Conservation (phyloP, 306 rosid species). For the Mimosa bimucronata region DNA sequence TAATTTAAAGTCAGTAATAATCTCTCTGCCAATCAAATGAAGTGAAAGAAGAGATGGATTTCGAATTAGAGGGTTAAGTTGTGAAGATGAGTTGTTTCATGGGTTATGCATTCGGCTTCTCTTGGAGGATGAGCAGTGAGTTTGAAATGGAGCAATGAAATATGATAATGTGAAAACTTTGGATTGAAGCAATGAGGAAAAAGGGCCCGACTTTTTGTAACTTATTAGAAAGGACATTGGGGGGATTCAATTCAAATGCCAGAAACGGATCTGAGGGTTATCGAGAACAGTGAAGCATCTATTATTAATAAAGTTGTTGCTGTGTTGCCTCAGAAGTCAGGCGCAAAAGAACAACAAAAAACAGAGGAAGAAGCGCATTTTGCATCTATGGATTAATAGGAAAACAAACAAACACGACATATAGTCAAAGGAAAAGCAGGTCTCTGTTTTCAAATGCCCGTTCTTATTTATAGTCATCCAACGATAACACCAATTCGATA, state of each 20-base stretch:
- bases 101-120: neutral
- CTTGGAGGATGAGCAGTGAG: neutral
- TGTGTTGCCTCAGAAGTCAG: neutral
- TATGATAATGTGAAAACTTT: neutral
- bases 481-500: neutral
- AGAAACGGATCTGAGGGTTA: conserved; percentile 22
- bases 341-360: neutral
- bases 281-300: conserved; percentile 39
- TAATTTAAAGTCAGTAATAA: neutral
- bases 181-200: neutral
- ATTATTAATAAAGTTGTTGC: neutral
- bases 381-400: neutral
- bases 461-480: neutral
- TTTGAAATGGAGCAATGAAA: neutral
- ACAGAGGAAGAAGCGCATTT: neutral
- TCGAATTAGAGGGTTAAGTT: neutral
- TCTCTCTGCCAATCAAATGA: neutral
- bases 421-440: neutral
- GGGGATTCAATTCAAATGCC: conserved; percentile 39
- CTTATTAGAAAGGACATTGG: conserved; percentile 18
- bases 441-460: neutral
- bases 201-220: conserved; percentile 34
- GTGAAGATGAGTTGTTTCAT: neutral
- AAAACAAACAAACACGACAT: neutral
- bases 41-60: neutral